A percentile compares a stretch with the other conserved stretches of the same genome.
Conservation (phyloP, 371 early-diverging fungal species). For the Entomophthora muscae region DNA sequence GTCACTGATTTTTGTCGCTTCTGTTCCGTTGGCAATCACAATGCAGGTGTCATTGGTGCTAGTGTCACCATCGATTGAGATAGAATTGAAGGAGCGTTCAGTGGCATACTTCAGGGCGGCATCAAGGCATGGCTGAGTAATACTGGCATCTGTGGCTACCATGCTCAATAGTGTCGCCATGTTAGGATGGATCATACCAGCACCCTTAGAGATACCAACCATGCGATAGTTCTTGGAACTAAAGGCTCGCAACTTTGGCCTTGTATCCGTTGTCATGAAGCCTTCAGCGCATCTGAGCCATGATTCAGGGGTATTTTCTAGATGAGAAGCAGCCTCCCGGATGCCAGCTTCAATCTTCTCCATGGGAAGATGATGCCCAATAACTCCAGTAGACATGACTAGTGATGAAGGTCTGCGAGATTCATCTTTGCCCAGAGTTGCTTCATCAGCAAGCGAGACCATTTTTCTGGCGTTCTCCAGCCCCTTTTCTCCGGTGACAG, state of each 20-base stretch:
- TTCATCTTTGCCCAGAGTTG: conserved; percentile 10
- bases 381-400: conserved; percentile 94
- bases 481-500: conserved; percentile 81
- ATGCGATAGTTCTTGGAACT: conserved; percentile 41
- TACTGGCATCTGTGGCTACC: conserved; percentile 65
- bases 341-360: conserved; percentile 69
- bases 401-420: conserved; percentile 25
- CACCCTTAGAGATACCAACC: conserved; percentile 89
- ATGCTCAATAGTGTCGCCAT: conserved; percentile 85
- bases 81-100: conserved; percentile 84
- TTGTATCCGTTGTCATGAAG: conserved; percentile 94
- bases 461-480: conserved; percentile 57
- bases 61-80: conserved; percentile 88
- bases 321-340: conserved; percentile 17
- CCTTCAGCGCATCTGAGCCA: conserved; percentile 74
- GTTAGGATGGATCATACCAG: conserved; percentile 89
- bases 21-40: conserved; percentile 73
- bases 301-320: conserved; percentile 35
- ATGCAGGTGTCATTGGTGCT: conserved; percentile 88
- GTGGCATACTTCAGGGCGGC: conserved; percentile 59
- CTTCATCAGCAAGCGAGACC: conserved; percentile 30
- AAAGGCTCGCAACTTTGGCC: conserved; percentile 68
- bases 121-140: conserved; percentile 40
- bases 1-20: conserved; percentile 12
- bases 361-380: conserved; percentile 79